Conservation (phyloP, 2,329 filamentous ascomycete genomes). For the Hypoxylon sp. region DNA sequence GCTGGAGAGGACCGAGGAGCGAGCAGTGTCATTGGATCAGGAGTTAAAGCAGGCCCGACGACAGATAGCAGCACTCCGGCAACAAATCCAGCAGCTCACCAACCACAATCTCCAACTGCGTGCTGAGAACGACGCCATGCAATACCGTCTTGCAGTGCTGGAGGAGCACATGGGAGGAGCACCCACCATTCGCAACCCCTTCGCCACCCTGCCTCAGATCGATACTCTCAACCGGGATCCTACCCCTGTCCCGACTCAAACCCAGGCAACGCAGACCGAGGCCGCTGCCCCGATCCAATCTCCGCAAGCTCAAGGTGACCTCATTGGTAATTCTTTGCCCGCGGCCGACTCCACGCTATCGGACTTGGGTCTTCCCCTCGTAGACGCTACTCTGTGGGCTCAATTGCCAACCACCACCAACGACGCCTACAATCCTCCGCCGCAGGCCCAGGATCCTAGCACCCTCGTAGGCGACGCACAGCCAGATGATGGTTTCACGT, state of each 20-base stretch:
- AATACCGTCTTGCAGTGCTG: not conserved
- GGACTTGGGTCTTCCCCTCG: not conserved
- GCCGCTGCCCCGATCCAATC: not conserved
- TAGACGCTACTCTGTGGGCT: not conserved
- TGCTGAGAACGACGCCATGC: not conserved
- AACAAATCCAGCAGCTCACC: not conserved
- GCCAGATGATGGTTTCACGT: not conserved
- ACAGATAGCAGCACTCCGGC: not conserved
- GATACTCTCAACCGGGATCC: not conserved
- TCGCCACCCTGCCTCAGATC: not conserved
- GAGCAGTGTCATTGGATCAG: not conserved
- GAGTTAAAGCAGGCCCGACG: not conserved
- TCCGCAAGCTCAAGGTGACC: not conserved
- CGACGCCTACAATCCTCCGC: not conserved
- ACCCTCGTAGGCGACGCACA: not conserved
- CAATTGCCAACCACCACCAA: not conserved
- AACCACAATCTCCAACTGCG: constrained; percentile 6
- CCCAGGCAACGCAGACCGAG: not conserved
- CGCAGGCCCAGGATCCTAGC: not conserved
- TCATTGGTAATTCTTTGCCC: not conserved
- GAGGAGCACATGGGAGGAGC: not conserved
- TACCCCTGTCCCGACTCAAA: not conserved
- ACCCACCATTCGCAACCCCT: not conserved
- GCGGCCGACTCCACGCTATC: not conserved
- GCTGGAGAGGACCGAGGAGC: not conserved